Base-by-base conservation (phyloP, 768 basidiomycete species). In the Tylopilus balloui region DNA sequence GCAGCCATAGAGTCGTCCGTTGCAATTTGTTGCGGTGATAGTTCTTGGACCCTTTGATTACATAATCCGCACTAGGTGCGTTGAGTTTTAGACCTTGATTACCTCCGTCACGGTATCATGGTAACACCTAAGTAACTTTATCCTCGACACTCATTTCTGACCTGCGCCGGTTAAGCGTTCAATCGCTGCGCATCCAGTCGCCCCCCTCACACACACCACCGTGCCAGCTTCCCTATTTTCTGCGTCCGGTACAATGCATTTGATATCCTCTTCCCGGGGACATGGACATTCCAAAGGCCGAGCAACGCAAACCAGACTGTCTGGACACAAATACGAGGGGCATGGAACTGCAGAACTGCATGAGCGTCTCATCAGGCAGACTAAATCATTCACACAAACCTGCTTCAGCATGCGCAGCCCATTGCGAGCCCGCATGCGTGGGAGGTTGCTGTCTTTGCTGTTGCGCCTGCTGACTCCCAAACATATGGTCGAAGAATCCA, bases 401-500 rank as follows among this genome's bases (percentile, higher is more conserved):
- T 56, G 72, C 74, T 27, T 88, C 85, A 24, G 79, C 74, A 42
- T 86, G 83, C 0, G 79, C 71, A 24, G 74, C 74, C 80, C 85
- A 87, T 57, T 87, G 85, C 3, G 77, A 76, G 15, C 76, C 77
- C 36, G 74, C 64, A 20, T 76, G 48, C 12, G 53, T 28, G 17
- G 49, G 74, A 43, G 77, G 78, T 34, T 83, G 81, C 17, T 79
- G 76, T 21, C 31, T 23, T 45, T 83, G 79, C 12, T 84, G 81
- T 31, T 69, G 68, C 20, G 42, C 54, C 32, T 79, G 78, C 20
- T 78, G 73, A 35, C 57, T 56, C 28, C 80, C 79, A 58, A 88
- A 90, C 79, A 89, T 83, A 35, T 84, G 80, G 52, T 85, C 81
- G 59, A 91, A 91, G 67, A 88, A 86, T 39, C 80, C 75, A 65